Evolutionary conservation across 2,329 filamentous ascomycete genomes (phyloP).

Genomic region (Colletotrichum scovillei): DNA sequence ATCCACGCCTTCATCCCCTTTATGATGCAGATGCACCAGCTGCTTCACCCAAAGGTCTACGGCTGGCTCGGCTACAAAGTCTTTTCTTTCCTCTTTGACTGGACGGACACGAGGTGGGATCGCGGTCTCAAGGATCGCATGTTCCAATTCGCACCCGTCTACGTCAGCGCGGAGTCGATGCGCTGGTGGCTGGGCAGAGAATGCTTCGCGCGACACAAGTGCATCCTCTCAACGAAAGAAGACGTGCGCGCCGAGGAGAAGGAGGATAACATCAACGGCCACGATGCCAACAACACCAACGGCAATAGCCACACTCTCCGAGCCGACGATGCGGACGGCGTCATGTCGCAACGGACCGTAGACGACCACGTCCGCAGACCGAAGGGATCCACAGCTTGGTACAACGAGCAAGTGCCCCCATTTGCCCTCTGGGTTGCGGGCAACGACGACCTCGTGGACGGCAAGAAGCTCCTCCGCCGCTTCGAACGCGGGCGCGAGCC

Average conservation of each 20-base stretch:
- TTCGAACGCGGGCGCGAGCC: slow-evolving; percentile 85
- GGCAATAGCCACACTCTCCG: slow-evolving; percentile 39
- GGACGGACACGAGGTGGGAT: slow-evolving; percentile 89
- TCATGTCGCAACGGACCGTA: slow-evolving; percentile 34
- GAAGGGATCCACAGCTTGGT: slow-evolving; percentile 78
- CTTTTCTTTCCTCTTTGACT: slow-evolving; percentile 90
- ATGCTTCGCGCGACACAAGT: slow-evolving; percentile 83
- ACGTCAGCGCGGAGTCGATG: slow-evolving; percentile 91
- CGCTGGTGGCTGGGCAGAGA: slow-evolving; percentile 94
- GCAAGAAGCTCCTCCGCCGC: slow-evolving; percentile 76
- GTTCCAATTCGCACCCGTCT: slow-evolving; percentile 93
- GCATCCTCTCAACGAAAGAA: slow-evolving; percentile 84
- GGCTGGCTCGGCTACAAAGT: slow-evolving; percentile 88
- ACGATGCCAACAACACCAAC: slow-evolving; percentile 51
- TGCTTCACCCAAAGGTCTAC: slow-evolving; percentile 76
- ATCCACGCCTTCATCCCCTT: slow-evolving; percentile 94
- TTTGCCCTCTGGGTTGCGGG: slow-evolving; percentile 92
- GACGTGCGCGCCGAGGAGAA: slow-evolving; percentile 71
- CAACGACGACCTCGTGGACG: slow-evolving; percentile 86
- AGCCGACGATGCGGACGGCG: slow-evolving; percentile 48
- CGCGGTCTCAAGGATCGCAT: slow-evolving; percentile 80
- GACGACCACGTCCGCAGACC: slow-evolving; percentile 50
- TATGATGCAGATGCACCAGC: slow-evolving; percentile 86
- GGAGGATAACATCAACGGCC: slow-evolving; percentile 63
- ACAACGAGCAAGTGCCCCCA: slow-evolving; percentile 80